Evolutionary conservation across 2,329 filamentous ascomycete genomes (phyloP).

Genomic region (Fusarium globosum): DNA sequence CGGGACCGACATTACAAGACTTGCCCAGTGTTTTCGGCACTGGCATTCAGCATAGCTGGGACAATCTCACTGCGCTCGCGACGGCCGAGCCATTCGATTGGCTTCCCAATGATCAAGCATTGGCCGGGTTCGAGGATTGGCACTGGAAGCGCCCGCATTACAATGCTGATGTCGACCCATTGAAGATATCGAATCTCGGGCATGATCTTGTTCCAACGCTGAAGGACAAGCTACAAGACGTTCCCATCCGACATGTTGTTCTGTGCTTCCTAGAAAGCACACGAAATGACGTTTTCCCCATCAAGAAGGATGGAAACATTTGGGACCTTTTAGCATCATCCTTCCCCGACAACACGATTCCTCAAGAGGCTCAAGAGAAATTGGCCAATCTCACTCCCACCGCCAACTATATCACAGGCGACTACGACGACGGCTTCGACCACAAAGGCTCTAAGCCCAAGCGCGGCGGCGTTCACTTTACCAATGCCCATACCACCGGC

Average conservation of each 20-base stretch:
- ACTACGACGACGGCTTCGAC: conserved; percentile 51
- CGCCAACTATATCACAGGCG: conserved; percentile 51
- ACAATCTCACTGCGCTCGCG: conserved; percentile 46
- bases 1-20: conserved; percentile 42
- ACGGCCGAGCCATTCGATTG: conserved; percentile 37
- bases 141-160: conserved; percentile 48
- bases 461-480: conserved; percentile 54
- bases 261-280: conserved; percentile 59
- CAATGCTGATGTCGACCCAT: conserved; percentile 51
- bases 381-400: conserved; percentile 47
- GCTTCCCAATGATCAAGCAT: conserved; percentile 41
- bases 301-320: conserved; percentile 54
- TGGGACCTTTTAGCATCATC: conserved; percentile 48
- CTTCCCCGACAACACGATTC: conserved; percentile 47
- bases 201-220: conserved; percentile 46
- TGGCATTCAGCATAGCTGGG: conserved; percentile 43
- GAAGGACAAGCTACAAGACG: conserved; percentile 38
- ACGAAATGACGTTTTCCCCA: conserved; percentile 57
- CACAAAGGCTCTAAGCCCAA: conserved; percentile 29
- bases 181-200: conserved; percentile 54
- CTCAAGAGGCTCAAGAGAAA: conserved; percentile 44
- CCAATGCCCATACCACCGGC: conserved; percentile 54
- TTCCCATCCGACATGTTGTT: conserved; percentile 56
- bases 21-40: conserved; percentile 38
- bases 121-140: conserved; percentile 47